Conservation (phyloP, 352 stramenopile species). For the Phytophthora palmivora region DNA sequence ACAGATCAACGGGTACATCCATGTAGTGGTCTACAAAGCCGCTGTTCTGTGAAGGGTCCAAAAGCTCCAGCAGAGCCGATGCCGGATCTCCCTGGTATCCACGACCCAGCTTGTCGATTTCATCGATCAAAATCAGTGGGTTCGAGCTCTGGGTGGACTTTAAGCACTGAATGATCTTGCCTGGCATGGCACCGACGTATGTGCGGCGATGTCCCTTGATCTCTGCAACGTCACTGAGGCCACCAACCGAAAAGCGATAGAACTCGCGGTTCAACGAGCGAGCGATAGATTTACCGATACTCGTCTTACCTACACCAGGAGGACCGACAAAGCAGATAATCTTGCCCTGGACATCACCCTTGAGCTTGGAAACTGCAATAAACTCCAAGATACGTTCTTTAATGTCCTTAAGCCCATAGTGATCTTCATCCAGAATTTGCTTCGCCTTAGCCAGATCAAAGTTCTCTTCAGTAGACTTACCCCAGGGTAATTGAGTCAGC, state of each 20-base stretch:
- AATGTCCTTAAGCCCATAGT: slow-evolving; percentile 98
- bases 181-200: slow-evolving; percentile 99
- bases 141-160: slow-evolving; percentile 97
- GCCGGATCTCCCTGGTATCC: slow-evolving; percentile 95
- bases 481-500: slow-evolving; percentile 98
- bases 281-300: slow-evolving; percentile 97
- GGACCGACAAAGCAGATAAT: slow-evolving; percentile 97
- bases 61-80: slow-evolving; percentile 96
- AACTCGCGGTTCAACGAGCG: slow-evolving; percentile 97
- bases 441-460: slow-evolving; percentile 96
- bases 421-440: slow-evolving; percentile 95
- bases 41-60: slow-evolving; percentile 98
- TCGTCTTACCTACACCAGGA: slow-evolving; percentile 94
- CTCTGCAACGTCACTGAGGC: slow-evolving; percentile 96
- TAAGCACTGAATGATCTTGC: slow-evolving; percentile 99
- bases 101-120: slow-evolving; percentile 92
- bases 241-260: slow-evolving; percentile 98
- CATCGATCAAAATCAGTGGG: slow-evolving; percentile 98
- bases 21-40: slow-evolving; percentile 99
- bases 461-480: slow-evolving; percentile 95
- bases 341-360: slow-evolving; percentile 96
- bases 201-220: slow-evolving; percentile 99
- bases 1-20: slow-evolving; percentile 98
- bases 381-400: slow-evolving; percentile 99
- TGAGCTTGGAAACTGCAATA: slow-evolving; percentile 98